These are phyloP conservation scores for Ambrosia hybrid DNA, from an alignment of 140 eudicot genomes.

Conservation along the genomic window DNA sequence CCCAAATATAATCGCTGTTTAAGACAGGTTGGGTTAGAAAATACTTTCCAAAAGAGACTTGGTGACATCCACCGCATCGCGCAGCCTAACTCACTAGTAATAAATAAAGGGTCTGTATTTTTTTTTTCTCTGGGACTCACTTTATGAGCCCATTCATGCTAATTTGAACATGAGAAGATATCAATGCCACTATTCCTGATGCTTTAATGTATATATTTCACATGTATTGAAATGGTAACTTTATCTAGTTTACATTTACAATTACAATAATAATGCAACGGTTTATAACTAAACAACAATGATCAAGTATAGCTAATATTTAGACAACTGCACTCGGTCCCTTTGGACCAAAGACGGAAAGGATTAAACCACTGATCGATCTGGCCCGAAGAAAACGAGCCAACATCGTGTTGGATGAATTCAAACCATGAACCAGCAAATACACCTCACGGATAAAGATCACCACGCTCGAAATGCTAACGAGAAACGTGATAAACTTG, in stretches of 20 bases:
- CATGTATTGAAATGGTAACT: too few relatives aligned
- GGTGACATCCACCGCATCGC: too few relatives aligned
- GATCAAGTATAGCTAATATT: neutral
- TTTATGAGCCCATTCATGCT: too few relatives aligned
- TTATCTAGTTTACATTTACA: neutral
- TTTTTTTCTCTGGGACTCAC: too few relatives aligned
- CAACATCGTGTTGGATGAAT: neutral
- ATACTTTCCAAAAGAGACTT: too few relatives aligned
- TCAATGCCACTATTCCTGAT: too few relatives aligned
- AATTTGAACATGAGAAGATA: too few relatives aligned
- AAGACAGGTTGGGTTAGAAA: too few relatives aligned
- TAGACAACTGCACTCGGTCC: neutral
- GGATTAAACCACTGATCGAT: conserved; percentile 11
- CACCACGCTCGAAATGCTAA: neutral
- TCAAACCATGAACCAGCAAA: conserved; percentile 2
- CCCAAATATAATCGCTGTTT: too few relatives aligned
- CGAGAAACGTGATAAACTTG: neutral
- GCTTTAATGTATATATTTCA: too few relatives aligned
- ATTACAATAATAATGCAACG: neutral
- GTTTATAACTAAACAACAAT: neutral
- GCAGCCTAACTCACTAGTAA: too few relatives aligned
- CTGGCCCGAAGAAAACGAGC: conserved; percentile 10
- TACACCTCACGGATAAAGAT: conserved; percentile 20
- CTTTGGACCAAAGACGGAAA: neutral
- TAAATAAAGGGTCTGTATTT: too few relatives aligned